Percentiles rank a stretch among this genome's conserved stretches.
These are phyloP conservation scores for Tricladium varicosporioides DNA, from an alignment of 2,329 filamentous ascomycete genomes.

Conservation along the genomic window DNA sequence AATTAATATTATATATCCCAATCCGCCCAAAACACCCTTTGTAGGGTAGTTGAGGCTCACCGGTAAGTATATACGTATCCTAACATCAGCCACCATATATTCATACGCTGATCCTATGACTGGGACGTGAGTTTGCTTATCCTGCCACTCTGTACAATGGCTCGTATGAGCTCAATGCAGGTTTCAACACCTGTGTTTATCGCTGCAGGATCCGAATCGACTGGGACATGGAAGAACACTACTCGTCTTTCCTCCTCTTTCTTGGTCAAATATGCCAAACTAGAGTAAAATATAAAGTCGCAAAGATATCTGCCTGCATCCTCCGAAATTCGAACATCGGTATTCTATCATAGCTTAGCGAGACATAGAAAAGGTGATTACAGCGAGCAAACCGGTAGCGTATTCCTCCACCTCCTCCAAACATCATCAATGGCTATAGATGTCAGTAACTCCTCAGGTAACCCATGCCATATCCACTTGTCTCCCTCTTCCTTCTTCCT, in stretches of 20 bases:
- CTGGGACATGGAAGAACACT: constrained; percentile 72
- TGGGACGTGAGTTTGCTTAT: constrained; percentile 16
- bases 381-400: constrained; percentile 45
- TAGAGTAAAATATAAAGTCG: constrained; percentile 76
- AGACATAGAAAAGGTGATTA: background rate
- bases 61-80: too few species aligned
- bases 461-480: constrained; percentile 52
- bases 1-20: too few species aligned
- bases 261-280: constrained; percentile 56
- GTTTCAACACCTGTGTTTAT: constrained; percentile 51
- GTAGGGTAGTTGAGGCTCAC: too few species aligned
- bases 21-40: too few species aligned
- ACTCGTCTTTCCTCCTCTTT: constrained; percentile 48
- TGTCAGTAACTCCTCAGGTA: constrained; percentile 55
- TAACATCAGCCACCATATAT: too few species aligned
- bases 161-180: constrained; percentile 52
- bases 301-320: constrained; percentile 74
- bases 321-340: constrained; percentile 58
- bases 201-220: constrained; percentile 48
- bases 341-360: constrained; percentile 30
- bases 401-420: constrained; percentile 51
- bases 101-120: background rate
- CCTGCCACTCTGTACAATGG: constrained; percentile 47
- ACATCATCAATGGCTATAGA: constrained; percentile 58
- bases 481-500: constrained; percentile 39